A percentile compares a stretch with the other conserved stretches of the same genome.
These are phyloP conservation scores for Fusarium marasasianum DNA, from an alignment of 2,329 filamentous ascomycete species.

Conservation along the genomic window DNA sequence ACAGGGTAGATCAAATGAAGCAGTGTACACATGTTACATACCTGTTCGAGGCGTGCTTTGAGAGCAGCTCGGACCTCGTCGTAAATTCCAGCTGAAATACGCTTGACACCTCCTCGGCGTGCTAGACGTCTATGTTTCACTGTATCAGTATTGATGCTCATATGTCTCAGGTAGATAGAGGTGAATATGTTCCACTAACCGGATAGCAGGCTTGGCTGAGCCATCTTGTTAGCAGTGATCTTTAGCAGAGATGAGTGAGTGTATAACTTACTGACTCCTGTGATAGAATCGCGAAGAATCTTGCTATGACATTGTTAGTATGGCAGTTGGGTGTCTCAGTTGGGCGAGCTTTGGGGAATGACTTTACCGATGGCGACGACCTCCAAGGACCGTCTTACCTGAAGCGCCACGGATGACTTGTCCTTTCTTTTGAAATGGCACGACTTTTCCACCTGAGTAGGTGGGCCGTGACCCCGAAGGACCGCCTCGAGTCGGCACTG, in stretches of 20 bases:
- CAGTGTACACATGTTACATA: constrained; percentile 44
- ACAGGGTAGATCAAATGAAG: background rate
- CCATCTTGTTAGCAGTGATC: background rate
- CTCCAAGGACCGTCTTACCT: constrained; percentile 38
- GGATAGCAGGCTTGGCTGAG: constrained; percentile 64
- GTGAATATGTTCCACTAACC: constrained; percentile 49
- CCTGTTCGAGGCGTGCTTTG: constrained; percentile 57
- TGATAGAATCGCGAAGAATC: constrained; percentile 57
- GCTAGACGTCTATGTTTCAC: constrained; percentile 68
- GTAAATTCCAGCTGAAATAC: constrained; percentile 74
- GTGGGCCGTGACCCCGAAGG: constrained; percentile 30
- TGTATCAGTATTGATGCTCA: constrained; percentile 5
- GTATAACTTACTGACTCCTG: constrained; percentile 59
- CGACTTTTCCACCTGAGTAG: background rate
- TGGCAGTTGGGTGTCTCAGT: too few relatives aligned
- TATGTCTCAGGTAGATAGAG: background rate
- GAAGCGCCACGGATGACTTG: background rate
- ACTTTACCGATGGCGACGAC: constrained; percentile 40
- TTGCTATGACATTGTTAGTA: constrained; percentile 51
- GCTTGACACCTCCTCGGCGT: constrained; percentile 79
- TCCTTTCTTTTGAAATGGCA: background rate
- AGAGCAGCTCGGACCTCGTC: constrained; percentile 65
- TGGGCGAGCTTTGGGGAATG: background rate
- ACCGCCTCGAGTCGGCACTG: constrained; percentile 40
- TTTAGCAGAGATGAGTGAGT: background rate